Evolutionary conservation across 768 basidiomycete genomes (phyloP), one percentile per base, ranked within the genome.

Genomic region (Macrocybe gigantea): DNA sequence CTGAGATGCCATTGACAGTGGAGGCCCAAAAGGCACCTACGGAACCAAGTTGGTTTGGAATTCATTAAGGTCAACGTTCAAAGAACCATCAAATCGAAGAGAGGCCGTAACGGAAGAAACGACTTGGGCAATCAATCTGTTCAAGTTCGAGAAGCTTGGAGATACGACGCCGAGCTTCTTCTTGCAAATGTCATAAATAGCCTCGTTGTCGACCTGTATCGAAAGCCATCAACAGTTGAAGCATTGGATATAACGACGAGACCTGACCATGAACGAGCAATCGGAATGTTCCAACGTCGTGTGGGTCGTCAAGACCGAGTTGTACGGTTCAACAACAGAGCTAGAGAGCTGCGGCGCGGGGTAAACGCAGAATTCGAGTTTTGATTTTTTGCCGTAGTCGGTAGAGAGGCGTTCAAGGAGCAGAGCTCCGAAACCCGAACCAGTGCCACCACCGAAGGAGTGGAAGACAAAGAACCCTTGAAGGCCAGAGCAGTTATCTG

Each of bases 391-490:
- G 68, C 96, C 96, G 61, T 97, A 99, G 70, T 99, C 96, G 49
- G 90, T 88, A 30, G 95, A 97, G 57, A 99, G 85, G 49, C 93
- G 85, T 72, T 99, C 96, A 51, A 98, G 82, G 53, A 99, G 79
- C 59, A 99, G 87, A 50, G 96, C 95, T 65, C 96, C 96, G 61
- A 99, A 95, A 63, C 96, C 96, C 52, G 96, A 99, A 61, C 96
- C 96, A 64, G 96, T 98, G 69, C 96, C 96, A 64, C 96, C 96
- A 65, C 96, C 96, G 65, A 99, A 98, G 13, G 96, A 98, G 75
- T 98, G 96, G 83, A 98, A 98, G 63, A 98, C 91, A 64, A 98
- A 98, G 83, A 99, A 99, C 60, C 96, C 96, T 72, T 99, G 96
- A 39, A 99, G 84, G 64, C 96, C 96, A 43, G 83, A 82, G 74